Conservation (phyloP, 495 filamentous ascomycete species). For the Physcia stellaris region DNA sequence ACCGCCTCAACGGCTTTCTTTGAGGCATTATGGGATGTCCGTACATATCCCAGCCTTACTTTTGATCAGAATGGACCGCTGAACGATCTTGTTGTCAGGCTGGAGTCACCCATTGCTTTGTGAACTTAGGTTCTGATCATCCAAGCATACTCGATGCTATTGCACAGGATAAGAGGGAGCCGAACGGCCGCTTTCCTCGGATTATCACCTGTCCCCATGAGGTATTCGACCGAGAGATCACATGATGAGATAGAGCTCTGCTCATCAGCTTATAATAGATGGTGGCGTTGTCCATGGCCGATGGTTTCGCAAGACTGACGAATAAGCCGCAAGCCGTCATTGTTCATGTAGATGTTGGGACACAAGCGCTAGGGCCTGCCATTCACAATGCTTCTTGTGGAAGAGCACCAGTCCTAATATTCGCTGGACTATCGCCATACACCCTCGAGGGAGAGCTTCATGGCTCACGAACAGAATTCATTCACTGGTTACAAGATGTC, state of each 20-base stretch:
- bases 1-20: conserved; percentile 83
- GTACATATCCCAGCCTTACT: neutral
- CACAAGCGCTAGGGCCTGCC: conserved; percentile 79
- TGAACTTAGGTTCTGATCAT: conserved; percentile 94
- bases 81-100: conserved; percentile 33
- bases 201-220: conserved; percentile 94
- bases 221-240: conserved; percentile 34
- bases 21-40: conserved; percentile 74
- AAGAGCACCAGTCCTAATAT: conserved; percentile 76
- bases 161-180: conserved; percentile 66
- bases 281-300: conserved; percentile 95
- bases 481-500: conserved; percentile 96
- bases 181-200: conserved; percentile 54
- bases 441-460: conserved; percentile 85
- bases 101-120: conserved; percentile 80
- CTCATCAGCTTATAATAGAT: conserved; percentile 51
- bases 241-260: neutral
- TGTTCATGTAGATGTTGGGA: conserved; percentile 93
- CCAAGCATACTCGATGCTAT: conserved; percentile 90
- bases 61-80: neutral
- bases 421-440: conserved; percentile 80
- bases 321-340: conserved; percentile 82
- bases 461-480: conserved; percentile 84
- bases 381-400: conserved; percentile 86
- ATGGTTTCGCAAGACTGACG: conserved; percentile 83